phyloP scores from a whole-genome alignment of 139 green algal genomes.

The Spirogloea muscicola region DNA sequence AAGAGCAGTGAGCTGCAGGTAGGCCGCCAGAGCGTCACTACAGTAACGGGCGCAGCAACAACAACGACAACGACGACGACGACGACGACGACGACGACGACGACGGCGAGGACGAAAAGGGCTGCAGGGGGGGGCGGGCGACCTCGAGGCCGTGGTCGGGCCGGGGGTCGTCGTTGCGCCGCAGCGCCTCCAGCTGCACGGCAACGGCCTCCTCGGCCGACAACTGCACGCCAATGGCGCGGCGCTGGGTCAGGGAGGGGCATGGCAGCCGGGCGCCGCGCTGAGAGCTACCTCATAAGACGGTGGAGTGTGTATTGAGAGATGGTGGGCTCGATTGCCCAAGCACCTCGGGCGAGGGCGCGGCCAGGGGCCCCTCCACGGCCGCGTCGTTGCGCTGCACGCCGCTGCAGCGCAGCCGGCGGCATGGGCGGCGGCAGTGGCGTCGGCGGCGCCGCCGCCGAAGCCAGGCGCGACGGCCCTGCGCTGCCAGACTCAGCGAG shows the following conservation, averaged over 20 bases:
- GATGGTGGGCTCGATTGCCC: too few relatives aligned
- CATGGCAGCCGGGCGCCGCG: not conserved
- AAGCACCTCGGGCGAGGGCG: constrained; percentile 20
- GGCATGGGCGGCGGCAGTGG: too few relatives aligned
- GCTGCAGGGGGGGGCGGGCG: too few relatives aligned
- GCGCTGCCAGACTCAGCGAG: too few relatives aligned
- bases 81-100: too few relatives aligned
- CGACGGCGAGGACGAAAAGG: too few relatives aligned
- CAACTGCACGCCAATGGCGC: not conserved
- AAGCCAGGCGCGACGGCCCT: too few relatives aligned
- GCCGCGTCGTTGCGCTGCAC: constrained; percentile 21
- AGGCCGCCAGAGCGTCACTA: not conserved
- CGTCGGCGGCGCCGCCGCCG: too few relatives aligned
- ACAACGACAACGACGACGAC: not conserved
- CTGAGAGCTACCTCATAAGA: too few relatives aligned
- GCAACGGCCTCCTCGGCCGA: constrained; percentile 1
- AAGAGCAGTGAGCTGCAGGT: not conserved
- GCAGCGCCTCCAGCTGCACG: constrained; percentile 20
- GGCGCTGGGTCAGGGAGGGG: not conserved
- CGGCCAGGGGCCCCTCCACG: constrained; percentile 6
- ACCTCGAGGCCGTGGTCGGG: constrained; percentile 31
- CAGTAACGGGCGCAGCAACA: constrained; percentile 1
- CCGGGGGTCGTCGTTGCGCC: constrained; percentile 12
- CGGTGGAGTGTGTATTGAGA: too few relatives aligned
- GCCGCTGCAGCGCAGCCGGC: too few relatives aligned